These are phyloP conservation scores for Leishmania lainsoni DNA, from an alignment of 208 protist species.

Conservation along the genomic window DNA sequence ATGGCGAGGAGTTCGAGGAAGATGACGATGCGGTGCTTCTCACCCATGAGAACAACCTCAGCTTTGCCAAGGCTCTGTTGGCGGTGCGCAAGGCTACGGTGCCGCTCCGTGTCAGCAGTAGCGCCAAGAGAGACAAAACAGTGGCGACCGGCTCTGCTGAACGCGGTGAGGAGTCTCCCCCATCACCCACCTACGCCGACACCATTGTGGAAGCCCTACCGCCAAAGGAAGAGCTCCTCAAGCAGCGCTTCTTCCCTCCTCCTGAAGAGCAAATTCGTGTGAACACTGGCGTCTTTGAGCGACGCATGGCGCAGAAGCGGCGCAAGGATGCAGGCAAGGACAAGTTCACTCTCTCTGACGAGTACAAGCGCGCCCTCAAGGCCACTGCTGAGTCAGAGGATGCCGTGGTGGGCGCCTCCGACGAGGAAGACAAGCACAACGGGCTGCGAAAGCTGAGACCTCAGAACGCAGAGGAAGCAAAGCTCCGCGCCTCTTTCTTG, in stretches of 20 bases:
- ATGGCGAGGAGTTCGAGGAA: conserved; percentile 77
- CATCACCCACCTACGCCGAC: neutral
- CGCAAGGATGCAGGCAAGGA: conserved; percentile 1
- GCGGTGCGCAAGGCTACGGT: conserved; percentile 71
- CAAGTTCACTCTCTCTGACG: conserved; percentile 79
- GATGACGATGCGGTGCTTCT: conserved; percentile 85
- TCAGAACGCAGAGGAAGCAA: conserved; percentile 62
- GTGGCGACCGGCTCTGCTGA: neutral
- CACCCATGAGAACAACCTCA: conserved; percentile 76
- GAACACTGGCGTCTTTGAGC: conserved; percentile 65
- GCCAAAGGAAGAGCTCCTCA: conserved; percentile 36
- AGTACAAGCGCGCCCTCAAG: conserved; percentile 75
- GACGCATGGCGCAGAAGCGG: conserved; percentile 31
- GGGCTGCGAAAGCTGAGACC: conserved; percentile 57
- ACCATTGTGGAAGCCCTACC: conserved; percentile 2
- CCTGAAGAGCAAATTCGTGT: conserved; percentile 68
- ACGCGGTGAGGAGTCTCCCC: neutral
- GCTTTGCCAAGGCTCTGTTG: conserved; percentile 82
- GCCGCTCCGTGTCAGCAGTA: conserved; percentile 6
- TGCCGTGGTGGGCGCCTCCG: conserved; percentile 23
- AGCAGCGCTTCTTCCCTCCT: conserved; percentile 69
- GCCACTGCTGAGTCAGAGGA: conserved; percentile 41
- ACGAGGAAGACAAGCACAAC: conserved; percentile 26
- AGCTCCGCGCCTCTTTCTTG: conserved; percentile 76
- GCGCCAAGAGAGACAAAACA: conserved; percentile 13